Conservation (phyloP, 192 early-diverging fungal species). For the Piromyces finnis region DNA sequence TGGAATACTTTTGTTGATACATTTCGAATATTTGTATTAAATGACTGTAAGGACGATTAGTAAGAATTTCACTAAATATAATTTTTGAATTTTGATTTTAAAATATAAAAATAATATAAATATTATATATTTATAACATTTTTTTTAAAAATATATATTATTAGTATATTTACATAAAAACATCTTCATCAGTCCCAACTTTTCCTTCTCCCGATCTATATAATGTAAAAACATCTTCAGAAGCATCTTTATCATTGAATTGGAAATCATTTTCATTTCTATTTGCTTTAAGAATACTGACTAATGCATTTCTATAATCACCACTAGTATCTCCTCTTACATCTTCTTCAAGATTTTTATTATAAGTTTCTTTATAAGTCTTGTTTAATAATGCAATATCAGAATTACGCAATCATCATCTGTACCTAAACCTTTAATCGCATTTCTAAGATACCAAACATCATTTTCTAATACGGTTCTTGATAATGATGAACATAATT, state of each 20-base stretch:
- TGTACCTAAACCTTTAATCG: no score
- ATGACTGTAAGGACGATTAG: not conserved
- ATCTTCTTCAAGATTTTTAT: conserved; percentile 6
- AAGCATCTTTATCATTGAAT: conserved; percentile 3
- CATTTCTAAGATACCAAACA: not conserved
- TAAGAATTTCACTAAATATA: not conserved
- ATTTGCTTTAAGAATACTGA: not conserved
- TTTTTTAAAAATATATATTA: no score
- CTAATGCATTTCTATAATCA: conserved; percentile 8
- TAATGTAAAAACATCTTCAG: conserved; percentile 19
- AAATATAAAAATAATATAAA: no score
- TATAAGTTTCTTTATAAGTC: conserved; percentile 7
- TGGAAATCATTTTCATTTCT: conserved; percentile 9
- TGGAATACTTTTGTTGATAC: conserved; percentile 13
- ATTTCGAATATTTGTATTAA: conserved; percentile 4
- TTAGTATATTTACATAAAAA: conserved; percentile 22
- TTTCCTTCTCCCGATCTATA: conserved; percentile 21
- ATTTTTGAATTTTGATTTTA: no score
- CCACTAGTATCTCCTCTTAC: conserved; percentile 10
- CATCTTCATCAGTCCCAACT: conserved; percentile 18
- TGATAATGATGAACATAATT: conserved; percentile 4
- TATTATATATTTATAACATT: no score
- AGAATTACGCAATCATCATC: not conserved
- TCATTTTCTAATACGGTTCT: not conserved
- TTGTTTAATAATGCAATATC: conserved; percentile 14